Evolutionary conservation across 2,329 filamentous ascomycete genomes (phyloP).

Genomic region (Trichoderma lentiforme): DNA sequence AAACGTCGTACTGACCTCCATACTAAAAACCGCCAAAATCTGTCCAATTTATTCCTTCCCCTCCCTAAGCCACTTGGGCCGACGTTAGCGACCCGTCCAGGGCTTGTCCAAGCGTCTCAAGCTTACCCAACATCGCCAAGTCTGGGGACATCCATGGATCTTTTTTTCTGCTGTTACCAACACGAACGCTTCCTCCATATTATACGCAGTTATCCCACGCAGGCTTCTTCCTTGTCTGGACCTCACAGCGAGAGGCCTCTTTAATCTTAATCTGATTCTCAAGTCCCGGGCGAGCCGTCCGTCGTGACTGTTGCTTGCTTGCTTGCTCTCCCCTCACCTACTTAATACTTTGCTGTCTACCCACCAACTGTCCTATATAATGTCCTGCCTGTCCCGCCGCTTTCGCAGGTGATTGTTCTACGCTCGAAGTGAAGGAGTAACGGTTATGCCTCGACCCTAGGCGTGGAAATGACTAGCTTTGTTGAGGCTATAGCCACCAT

Average conservation of each 20-base stretch:
- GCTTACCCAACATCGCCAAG: constrained; percentile 1
- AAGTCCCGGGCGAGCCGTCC: neutral
- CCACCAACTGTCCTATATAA: neutral
- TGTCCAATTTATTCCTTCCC: neutral
- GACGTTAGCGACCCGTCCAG: neutral
- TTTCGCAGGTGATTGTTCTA: neutral
- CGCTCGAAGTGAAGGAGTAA: neutral
- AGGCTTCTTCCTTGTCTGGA: neutral
- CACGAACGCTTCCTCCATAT: neutral
- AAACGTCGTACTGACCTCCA: neutral
- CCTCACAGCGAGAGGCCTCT: neutral
- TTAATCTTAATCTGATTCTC: neutral
- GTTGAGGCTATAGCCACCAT: constrained; percentile 42
- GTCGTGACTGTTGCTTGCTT: neutral
- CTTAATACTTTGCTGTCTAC: neutral
- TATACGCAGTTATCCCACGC: neutral
- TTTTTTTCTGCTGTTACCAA: neutral
- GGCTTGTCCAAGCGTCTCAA: neutral
- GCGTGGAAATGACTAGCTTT: constrained; percentile 28
- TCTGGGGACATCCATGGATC: neutral
- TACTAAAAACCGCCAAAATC: neutral
- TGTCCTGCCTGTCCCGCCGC: neutral
- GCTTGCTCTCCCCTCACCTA: neutral
- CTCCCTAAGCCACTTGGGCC: neutral
- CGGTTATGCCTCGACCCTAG: constrained; percentile 15